Evolutionary conservation across 2,329 filamentous ascomycete genomes (phyloP), one percentile per base, ranked within the genome.

Genomic region (Chaetomiaceae sp.): DNA sequence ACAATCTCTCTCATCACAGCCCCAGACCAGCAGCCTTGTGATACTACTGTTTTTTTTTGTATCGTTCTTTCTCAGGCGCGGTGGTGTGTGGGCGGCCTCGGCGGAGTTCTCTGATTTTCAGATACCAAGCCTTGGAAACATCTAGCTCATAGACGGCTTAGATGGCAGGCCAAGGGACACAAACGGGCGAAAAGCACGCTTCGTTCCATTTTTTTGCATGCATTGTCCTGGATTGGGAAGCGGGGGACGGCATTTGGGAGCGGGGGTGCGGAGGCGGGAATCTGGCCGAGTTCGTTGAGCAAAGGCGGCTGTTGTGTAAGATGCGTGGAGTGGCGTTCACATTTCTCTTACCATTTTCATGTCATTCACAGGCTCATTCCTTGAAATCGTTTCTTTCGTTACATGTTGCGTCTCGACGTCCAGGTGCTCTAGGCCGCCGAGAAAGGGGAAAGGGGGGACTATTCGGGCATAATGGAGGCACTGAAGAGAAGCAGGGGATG

Each of bases 191-290:
- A 52, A 50, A 45, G 47, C 45, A 34, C 42, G 45, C 47, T 54
- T 39, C 37, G 47, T 44, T 47, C 15, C 26, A n/a, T 26, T 51
- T 49, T 53, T 57, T 56, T 53, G 47, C 54, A 55, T 55, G 56
- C 56, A 55, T 56, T 45, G 48, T 50, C 53, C 50, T 51, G 56
- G 53, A 45, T 54, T 38, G 45, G 50, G 54, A n/a, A n/a, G n/a
- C n/a, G 49, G 45, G 47, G 50, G 17, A 24, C 9, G 22, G 56
- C 51, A 53, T 55, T 57, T 48, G 35, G 33, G 44, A 17, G 33
- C 22, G 49, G 38, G 29, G 40, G 49, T 36, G 42, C 29, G 43
- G 42, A 34, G 41, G 54, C 47, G 41, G 51, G 49, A 49, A 49
- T 51, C 24, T 34, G 43, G 50, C 52, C 42, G 49, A 48, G 40